phyloP scores from a whole-genome alignment of 768 basidiomycete genomes.

The Xanthoconium purpureum region DNA sequence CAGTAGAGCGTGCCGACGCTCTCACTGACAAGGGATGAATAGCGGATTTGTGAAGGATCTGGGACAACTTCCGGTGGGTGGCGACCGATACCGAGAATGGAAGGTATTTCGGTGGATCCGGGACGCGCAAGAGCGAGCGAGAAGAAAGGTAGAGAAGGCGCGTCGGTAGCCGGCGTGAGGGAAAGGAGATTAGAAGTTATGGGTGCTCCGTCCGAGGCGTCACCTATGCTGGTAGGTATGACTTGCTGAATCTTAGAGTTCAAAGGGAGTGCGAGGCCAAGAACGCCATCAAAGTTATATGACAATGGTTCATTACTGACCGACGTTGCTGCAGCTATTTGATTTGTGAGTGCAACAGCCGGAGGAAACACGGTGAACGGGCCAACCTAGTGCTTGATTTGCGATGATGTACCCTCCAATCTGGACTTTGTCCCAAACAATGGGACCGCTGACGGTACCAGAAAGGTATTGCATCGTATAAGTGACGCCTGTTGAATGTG shows the following conservation, averaged over 20 bases:
- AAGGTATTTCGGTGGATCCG: constrained; percentile 52
- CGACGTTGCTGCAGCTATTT: constrained; percentile 53
- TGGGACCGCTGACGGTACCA: constrained; percentile 57
- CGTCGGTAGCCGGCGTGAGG: constrained; percentile 49
- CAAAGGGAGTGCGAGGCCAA: constrained; percentile 72
- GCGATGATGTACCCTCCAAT: constrained; percentile 63
- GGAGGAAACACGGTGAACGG: background rate
- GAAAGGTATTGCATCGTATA: constrained; percentile 59
- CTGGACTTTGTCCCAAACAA: constrained; percentile 65
- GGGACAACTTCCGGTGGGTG: constrained; percentile 56
- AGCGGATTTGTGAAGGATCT: constrained; percentile 51
- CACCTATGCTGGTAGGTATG: constrained; percentile 47
- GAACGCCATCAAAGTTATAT: constrained; percentile 57
- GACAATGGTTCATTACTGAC: constrained; percentile 59
- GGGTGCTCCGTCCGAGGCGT: constrained; percentile 62
- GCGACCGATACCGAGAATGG: constrained; percentile 64
- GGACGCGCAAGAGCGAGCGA: constrained; percentile 69
- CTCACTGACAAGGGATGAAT: constrained; percentile 45
- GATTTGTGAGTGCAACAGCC: background rate
- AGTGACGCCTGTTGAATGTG: constrained; percentile 38
- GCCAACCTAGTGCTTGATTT: constrained; percentile 68
- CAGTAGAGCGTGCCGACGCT: constrained; percentile 51
- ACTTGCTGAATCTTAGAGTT: constrained; percentile 61
- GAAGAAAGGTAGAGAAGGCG: constrained; percentile 63
- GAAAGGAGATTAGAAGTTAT: constrained; percentile 71